Evolutionary conservation across 2,329 filamentous ascomycete genomes (phyloP).

Genomic region (Dichotomopilus funicola): DNA sequence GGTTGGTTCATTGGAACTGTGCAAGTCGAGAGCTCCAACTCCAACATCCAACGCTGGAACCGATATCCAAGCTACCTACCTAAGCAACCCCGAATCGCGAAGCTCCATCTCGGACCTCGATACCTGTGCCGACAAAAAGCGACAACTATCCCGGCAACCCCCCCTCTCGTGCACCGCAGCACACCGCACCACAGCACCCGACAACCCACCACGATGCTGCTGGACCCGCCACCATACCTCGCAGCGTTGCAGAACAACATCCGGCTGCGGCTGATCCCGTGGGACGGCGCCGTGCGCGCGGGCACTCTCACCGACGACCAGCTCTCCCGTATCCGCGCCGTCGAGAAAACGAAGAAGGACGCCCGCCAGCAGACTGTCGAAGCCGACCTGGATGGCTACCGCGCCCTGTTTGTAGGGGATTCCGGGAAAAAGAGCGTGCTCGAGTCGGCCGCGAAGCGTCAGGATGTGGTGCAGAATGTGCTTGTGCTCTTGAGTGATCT

Average conservation of each 20-base stretch:
- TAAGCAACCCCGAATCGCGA: neutral
- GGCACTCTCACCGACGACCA: slow-evolving; percentile 92
- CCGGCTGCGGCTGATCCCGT: slow-evolving; percentile 88
- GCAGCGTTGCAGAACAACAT: slow-evolving; percentile 92
- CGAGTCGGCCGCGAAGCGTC: slow-evolving; percentile 75
- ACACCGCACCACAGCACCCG: too few relatives aligned
- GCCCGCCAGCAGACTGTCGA: slow-evolving; percentile 79
- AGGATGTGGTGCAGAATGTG: slow-evolving; percentile 91
- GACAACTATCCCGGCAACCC: too few relatives aligned
- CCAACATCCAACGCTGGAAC: slow-evolving; percentile 9
- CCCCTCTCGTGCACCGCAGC: too few relatives aligned
- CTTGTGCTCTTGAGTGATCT: slow-evolving; percentile 83
- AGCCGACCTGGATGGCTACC: slow-evolving; percentile 71
- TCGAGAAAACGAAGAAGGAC: slow-evolving; percentile 93
- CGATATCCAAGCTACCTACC: too few relatives aligned
- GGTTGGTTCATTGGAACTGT: too few relatives aligned
- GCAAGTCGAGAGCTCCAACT: neutral
- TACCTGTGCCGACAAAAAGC: neutral
- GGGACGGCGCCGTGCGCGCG: slow-evolving; percentile 91
- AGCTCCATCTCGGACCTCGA: neutral
- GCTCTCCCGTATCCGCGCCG: slow-evolving; percentile 89
- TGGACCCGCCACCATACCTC: slow-evolving; percentile 84
- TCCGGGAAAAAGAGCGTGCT: slow-evolving; percentile 66
- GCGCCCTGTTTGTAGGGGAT: slow-evolving; percentile 70
- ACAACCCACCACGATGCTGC: slow-evolving; percentile 58